Base-by-base conservation (phyloP, 2,329 filamentous ascomycete species). In the Fusarium goolgardi region DNA sequence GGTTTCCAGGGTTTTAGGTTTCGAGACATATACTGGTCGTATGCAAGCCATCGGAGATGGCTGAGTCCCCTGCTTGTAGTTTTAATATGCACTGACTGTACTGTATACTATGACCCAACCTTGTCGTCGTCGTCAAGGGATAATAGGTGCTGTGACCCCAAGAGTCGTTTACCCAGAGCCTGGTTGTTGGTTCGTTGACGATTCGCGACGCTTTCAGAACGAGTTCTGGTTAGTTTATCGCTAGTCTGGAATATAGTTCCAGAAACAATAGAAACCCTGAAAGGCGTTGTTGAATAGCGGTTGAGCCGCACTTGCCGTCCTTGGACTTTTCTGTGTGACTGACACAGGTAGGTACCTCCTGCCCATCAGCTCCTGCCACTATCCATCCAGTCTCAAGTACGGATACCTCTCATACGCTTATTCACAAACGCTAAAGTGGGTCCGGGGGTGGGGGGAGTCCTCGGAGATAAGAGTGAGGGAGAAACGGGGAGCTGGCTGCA, bases 11-110 rank as follows among this genome's bases (percentile, higher is more conserved):
- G 23, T 50, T 39, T 39, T 25, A 23, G 47, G 9, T 50, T 50
- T 50, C 34, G 47, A 23, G 23, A 51, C 47, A 51, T 50, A 37
- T 50, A 51, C 21, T 68, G 52, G 32, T 16, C 43, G 35, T 40
- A 58, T 57, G 46, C 61, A 58, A 50, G 55, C 62, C 55, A 44
- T 63, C 56, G 65, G 65, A 61, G 34, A 58, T 55, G 18, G 47
- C 32, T 49, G 25, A 37, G 25, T 15, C 34, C 47, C 47, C 47
- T 51, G n/a, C 18, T 40, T 10, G 9, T 29, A 29, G 2, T 51
- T 21, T 4, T 3, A 10, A 29, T 8, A 51, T 34, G 18, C 35
- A 51, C 32, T 40, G 47, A 8, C 10, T 25, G 23, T 51, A 27
- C 18, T 51, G 47, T 51, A 50, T 6, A 15, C 35, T 20, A 23